A percentile compares a stretch with the other conserved stretches of the same genome.
Conservation (phyloP, 495 filamentous ascomycete species). For the Diplogelasinospora grovesii region DNA sequence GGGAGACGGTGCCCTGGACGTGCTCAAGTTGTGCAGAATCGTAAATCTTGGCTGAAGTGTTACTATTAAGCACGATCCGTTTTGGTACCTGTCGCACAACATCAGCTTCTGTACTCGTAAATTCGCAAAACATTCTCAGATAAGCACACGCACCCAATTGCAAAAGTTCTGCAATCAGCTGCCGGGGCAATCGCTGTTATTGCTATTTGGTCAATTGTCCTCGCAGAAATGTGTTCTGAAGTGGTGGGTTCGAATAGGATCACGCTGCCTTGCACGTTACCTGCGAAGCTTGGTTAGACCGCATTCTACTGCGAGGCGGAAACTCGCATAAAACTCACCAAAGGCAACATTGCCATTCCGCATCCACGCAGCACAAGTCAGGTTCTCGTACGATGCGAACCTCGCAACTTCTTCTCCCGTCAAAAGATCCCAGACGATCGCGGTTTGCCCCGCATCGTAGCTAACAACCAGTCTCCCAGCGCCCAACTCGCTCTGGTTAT, state of each 20-base stretch:
- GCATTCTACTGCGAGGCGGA: background rate
- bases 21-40: slow-evolving; percentile 87
- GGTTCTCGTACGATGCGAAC: slow-evolving; percentile 82
- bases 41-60: slow-evolving; percentile 87
- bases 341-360: slow-evolving; percentile 95
- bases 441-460: slow-evolving; percentile 84
- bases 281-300: slow-evolving; percentile 38
- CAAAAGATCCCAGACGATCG: slow-evolving; percentile 94
- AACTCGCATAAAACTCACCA: no score
- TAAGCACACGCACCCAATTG: slow-evolving; percentile 68
- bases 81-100: slow-evolving; percentile 63
- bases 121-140: background rate
- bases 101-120: no score
- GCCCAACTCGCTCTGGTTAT: slow-evolving; percentile 86
- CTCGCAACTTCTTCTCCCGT: slow-evolving; percentile 85
- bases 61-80: slow-evolving; percentile 89
- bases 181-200: slow-evolving; percentile 86
- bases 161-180: slow-evolving; percentile 92
- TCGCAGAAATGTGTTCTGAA: slow-evolving; percentile 85
- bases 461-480: slow-evolving; percentile 83
- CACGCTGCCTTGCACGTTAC: slow-evolving; percentile 84
- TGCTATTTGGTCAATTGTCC: slow-evolving; percentile 86
- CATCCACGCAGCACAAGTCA: slow-evolving; percentile 90
- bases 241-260: slow-evolving; percentile 91
- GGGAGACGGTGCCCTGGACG: slow-evolving; percentile 72